Conservation (phyloP, 2,329 filamentous ascomycete species). For the Neonectria hederae region DNA sequence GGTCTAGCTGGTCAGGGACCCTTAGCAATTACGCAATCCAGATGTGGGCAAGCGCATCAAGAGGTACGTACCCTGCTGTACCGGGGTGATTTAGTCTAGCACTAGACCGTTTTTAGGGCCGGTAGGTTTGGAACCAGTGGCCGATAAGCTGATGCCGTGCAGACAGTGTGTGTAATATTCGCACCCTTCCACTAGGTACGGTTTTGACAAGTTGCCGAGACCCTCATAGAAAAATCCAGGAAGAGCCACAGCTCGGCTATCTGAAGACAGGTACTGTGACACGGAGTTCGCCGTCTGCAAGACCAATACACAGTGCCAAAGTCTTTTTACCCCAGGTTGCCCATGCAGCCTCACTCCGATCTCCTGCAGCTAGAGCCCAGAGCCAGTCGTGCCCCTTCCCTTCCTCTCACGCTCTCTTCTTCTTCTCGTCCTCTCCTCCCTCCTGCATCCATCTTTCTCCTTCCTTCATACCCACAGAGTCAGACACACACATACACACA, state of each 20-base stretch:
- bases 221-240: constrained; percentile 7
- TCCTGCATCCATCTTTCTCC: constrained; percentile 40
- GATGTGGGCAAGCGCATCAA: constrained; percentile 34
- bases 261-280: constrained; percentile 25
- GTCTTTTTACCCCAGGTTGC: constrained; percentile 38
- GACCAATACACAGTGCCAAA: constrained; percentile 37
- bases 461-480: constrained; percentile 33
- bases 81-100: constrained; percentile 26
- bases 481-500: constrained; percentile 4
- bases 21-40: constrained; percentile 35
- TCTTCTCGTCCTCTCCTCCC: constrained; percentile 39
- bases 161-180: constrained; percentile 31
- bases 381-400: constrained; percentile 44
- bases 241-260: constrained; percentile 13
- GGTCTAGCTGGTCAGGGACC: constrained; percentile 29
- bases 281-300: constrained; percentile 35
- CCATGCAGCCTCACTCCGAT: constrained; percentile 41
- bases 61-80: constrained; percentile 17
- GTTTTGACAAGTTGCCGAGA: neutral
- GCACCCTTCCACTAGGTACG: constrained; percentile 21
- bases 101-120: constrained; percentile 38
- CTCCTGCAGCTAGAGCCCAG: constrained; percentile 40
- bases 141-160: constrained; percentile 44
- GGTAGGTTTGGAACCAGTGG: constrained; percentile 37
- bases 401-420: constrained; percentile 38